Evolutionary conservation across 2,329 filamentous ascomycete genomes (phyloP).

Genomic region (Trichophyton verrucosum): DNA sequence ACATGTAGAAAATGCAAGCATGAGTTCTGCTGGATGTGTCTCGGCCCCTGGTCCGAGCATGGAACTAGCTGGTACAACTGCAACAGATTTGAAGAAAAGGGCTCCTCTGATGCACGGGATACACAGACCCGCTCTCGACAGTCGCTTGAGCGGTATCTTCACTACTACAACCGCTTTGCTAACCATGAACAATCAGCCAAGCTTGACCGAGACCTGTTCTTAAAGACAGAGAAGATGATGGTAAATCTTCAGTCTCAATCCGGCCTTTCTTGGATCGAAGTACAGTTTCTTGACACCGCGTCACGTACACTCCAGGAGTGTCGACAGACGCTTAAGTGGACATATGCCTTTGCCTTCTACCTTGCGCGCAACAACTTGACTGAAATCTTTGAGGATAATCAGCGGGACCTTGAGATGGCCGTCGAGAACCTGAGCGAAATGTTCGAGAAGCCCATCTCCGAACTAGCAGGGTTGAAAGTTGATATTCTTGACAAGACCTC

Average conservation of each 20-base stretch:
- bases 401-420: constrained; percentile 93
- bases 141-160: constrained; percentile 87
- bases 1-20: constrained; percentile 91
- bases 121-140: constrained; percentile 83
- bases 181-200: constrained; percentile 98
- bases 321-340: constrained; percentile 98
- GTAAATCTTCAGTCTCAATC: constrained; percentile 85
- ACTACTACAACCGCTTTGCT: constrained; percentile 98
- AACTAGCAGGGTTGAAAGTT: constrained; percentile 76
- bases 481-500: constrained; percentile 98
- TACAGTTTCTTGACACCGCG: constrained; percentile 88
- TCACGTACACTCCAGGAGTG: constrained; percentile 91
- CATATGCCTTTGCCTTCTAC: constrained; percentile 96
- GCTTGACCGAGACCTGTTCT: constrained; percentile 87
- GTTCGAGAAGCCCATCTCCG: constrained; percentile 93
- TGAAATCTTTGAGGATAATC: constrained; percentile 96
- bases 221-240: constrained; percentile 99
- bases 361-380: constrained; percentile 91
- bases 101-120: constrained; percentile 75
- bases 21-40: constrained; percentile 99
- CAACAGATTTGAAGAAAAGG: constrained; percentile 94
- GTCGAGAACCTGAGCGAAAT: constrained; percentile 96
- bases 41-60: constrained; percentile 97
- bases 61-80: constrained; percentile 99
- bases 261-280: constrained; percentile 97